phyloP scores from a whole-genome alignment of 441 rosid species.

The Bruguiera hainesii region DNA sequence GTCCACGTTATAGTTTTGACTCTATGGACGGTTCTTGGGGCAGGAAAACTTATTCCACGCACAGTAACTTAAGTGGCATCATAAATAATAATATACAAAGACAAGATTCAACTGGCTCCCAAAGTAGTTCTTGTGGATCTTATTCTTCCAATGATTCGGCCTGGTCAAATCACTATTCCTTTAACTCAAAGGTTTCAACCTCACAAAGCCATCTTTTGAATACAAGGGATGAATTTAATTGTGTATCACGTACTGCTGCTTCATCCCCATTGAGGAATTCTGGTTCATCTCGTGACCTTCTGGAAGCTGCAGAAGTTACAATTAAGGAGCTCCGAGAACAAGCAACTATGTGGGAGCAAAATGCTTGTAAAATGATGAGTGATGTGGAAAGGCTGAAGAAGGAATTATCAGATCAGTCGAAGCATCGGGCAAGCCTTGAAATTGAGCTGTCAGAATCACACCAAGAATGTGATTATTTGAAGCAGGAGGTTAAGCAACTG shows the following conservation, averaged over 20 bases:
- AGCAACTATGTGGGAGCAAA: constrained; percentile 64
- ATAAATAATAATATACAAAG: constrained; percentile 30
- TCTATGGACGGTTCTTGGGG: constrained; percentile 42
- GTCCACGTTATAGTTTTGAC: constrained; percentile 48
- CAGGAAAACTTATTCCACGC: constrained; percentile 35
- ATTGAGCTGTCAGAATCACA: constrained; percentile 47
- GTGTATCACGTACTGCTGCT: constrained; percentile 33
- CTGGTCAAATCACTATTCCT: constrained; percentile 34
- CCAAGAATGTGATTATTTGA: constrained; percentile 41
- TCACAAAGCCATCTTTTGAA: constrained; percentile 33
- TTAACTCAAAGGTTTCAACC: constrained; percentile 31
- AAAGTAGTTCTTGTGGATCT: constrained; percentile 31
- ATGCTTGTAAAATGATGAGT: constrained; percentile 44
- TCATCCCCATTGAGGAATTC: constrained; percentile 46
- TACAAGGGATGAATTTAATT: constrained; percentile 33
- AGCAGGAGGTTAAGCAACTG: constrained; percentile 40
- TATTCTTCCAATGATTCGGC: constrained; percentile 37
- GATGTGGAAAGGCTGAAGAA: constrained; percentile 43
- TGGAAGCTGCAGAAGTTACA: constrained; percentile 44
- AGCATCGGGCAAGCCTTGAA: constrained; percentile 36
- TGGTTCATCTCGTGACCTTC: constrained; percentile 41
- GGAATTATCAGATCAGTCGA: constrained; percentile 37
- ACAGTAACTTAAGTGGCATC: constrained; percentile 22
- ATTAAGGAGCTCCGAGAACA: constrained; percentile 56
- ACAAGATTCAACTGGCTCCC: constrained; percentile 49